These are phyloP conservation scores for Carex arenaria DNA, from an alignment of 202 grass and related monocot genomes.

Conservation along the genomic window DNA sequence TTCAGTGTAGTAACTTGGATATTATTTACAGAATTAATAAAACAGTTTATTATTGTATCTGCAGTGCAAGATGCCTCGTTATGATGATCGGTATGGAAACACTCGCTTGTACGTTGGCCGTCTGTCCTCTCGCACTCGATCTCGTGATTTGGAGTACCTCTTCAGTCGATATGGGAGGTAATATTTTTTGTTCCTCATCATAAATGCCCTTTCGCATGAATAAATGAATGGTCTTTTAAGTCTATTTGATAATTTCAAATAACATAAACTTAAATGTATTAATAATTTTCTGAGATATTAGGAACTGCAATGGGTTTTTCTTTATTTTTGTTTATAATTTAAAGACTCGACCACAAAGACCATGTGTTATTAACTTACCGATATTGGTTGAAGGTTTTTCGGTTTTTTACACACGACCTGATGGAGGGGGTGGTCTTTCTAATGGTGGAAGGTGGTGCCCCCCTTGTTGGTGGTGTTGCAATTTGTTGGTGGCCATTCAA, in stretches of 20 bases:
- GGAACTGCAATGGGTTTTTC: conserved; percentile 13
- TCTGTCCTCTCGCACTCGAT: conserved; percentile 66
- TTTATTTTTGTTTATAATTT: conserved; percentile 35
- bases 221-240: not conserved
- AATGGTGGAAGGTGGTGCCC: conserved; percentile 56
- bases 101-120: conserved; percentile 85
- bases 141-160: conserved; percentile 83
- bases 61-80: conserved; percentile 86
- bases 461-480: conserved; percentile 32
- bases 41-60: not conserved
- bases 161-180: conserved; percentile 98
- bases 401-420: conserved; percentile 85
- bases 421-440: conserved; percentile 94
- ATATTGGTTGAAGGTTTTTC: conserved; percentile 99
- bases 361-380: conserved; percentile 83
- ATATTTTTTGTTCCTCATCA: not conserved
- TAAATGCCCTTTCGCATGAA: not conserved
- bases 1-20: not conserved
- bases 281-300: not conserved
- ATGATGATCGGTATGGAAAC: conserved; percentile 71
- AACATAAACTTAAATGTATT: not conserved
- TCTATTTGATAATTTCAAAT: not conserved
- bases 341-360: conserved; percentile 30
- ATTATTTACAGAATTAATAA: conserved; percentile 16
- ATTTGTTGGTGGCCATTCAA: conserved; percentile 31